Percentiles rank a stretch among this genome's conserved stretches.
Conservation (phyloP, 768 basidiomycete genomes). For the Macrolepiota fuliginosa region DNA sequence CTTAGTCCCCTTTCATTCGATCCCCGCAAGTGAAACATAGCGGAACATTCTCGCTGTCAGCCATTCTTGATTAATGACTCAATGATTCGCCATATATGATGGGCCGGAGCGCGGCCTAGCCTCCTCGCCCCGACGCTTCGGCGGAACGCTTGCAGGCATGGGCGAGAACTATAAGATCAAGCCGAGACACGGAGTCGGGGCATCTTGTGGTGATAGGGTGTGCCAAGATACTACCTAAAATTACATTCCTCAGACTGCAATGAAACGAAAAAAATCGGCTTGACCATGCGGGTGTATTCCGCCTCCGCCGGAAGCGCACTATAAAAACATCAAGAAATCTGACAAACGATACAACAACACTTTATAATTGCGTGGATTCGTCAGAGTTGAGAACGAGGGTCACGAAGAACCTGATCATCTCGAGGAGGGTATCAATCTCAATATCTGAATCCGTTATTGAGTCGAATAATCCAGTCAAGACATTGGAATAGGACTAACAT, state of each 20-base stretch:
- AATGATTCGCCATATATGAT: not conserved
- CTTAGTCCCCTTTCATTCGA: not conserved
- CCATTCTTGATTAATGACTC: not conserved
- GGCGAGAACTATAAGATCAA: too few species aligned
- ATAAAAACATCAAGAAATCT: conserved; percentile 13
- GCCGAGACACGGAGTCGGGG: not conserved
- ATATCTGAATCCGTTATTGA: conserved; percentile 35
- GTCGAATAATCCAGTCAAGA: not conserved
- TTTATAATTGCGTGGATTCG: conserved; percentile 37
- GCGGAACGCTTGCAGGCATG: not conserved
- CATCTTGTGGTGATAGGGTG: too few species aligned
- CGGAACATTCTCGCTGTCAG: not conserved
- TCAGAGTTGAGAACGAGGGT: conserved; percentile 68
- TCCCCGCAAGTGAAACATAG: not conserved
- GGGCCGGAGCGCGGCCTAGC: not conserved
- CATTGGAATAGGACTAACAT: conserved; percentile 36
- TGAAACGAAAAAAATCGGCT: not conserved
- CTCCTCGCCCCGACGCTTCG: not conserved
- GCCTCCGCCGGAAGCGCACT: conserved; percentile 6
- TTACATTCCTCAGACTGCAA: not conserved
- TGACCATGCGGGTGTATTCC: not conserved
- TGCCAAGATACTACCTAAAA: not conserved
- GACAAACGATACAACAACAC: not conserved
- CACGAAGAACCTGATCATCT: conserved; percentile 65
- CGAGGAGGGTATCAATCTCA: conserved; percentile 49